A percentile compares a stretch with the other conserved stretches of the same genome.
Conservation (phyloP, 495 filamentous ascomycete species). For the Saxophila tyrrhenica region DNA sequence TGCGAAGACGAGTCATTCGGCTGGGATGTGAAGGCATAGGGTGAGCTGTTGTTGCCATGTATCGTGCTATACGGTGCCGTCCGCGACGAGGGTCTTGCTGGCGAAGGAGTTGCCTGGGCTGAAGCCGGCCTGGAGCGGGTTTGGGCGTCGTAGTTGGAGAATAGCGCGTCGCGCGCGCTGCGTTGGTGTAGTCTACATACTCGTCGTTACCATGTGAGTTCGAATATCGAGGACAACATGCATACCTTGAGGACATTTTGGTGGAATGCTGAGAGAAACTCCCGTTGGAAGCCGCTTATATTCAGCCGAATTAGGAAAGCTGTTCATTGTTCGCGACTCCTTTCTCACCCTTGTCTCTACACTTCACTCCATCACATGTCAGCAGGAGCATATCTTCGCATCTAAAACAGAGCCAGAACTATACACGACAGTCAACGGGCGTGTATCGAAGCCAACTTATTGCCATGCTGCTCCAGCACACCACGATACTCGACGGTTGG, state of each 20-base stretch:
- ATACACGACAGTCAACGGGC: no score
- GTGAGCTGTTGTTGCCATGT: constrained; percentile 38
- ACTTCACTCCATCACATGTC: no score
- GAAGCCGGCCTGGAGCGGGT: constrained; percentile 18
- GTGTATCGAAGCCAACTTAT: no score
- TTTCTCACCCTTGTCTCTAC: background rate
- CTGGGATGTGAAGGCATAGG: constrained; percentile 30
- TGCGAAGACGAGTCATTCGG: constrained; percentile 32
- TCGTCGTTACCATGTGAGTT: background rate
- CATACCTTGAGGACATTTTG: background rate
- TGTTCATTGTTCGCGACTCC: background rate
- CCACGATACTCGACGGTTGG: no score
- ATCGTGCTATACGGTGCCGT: constrained; percentile 12
- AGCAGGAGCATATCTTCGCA: no score
- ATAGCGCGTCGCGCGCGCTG: constrained; percentile 79
- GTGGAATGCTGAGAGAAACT: background rate
- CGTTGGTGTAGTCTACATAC: constrained; percentile 41
- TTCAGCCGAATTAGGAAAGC: background rate
- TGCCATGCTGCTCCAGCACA: no score
- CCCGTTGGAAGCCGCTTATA: background rate
- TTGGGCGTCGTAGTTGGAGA: constrained; percentile 55
- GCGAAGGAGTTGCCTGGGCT: constrained; percentile 1
- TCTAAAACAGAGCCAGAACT: no score
- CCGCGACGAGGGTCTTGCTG: constrained; percentile 1
- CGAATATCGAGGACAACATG: background rate